Evolutionary conservation across 2,329 filamentous ascomycete genomes (phyloP).

Genomic region (Stromatinia cepivora): DNA sequence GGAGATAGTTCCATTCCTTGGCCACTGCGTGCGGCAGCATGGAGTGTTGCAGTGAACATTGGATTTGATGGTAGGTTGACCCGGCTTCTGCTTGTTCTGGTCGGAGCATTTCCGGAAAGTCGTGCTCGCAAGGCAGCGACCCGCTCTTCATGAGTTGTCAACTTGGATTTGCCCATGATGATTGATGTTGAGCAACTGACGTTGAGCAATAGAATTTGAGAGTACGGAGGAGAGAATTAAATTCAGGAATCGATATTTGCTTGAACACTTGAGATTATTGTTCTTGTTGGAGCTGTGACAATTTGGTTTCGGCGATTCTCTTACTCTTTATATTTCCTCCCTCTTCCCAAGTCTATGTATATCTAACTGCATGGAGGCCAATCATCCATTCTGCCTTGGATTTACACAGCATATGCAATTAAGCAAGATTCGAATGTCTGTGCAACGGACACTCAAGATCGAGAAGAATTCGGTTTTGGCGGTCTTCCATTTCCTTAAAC

Average conservation of each 20-base stretch:
- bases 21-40: not conserved
- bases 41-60: not conserved
- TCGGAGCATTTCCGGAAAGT: not conserved
- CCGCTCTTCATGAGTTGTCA: not conserved
- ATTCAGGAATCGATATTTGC: not conserved
- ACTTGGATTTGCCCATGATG: not conserved
- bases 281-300: not conserved
- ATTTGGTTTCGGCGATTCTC: not conserved
- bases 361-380: no score
- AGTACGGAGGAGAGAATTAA: not conserved
- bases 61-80: not conserved
- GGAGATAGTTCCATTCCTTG: not conserved
- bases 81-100: not conserved
- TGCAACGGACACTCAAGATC: no score
- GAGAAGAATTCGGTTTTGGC: no score
- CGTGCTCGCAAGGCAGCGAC: not conserved
- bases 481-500: no score
- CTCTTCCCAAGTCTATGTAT: not conserved
- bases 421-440: no score
- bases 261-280: not conserved
- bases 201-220: no score
- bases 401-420: no score
- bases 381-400: no score
- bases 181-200: not conserved
- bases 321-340: not conserved